Conservation (phyloP, 1,284 basidiomycete genomes). For the Takashimella koratensis region DNA sequence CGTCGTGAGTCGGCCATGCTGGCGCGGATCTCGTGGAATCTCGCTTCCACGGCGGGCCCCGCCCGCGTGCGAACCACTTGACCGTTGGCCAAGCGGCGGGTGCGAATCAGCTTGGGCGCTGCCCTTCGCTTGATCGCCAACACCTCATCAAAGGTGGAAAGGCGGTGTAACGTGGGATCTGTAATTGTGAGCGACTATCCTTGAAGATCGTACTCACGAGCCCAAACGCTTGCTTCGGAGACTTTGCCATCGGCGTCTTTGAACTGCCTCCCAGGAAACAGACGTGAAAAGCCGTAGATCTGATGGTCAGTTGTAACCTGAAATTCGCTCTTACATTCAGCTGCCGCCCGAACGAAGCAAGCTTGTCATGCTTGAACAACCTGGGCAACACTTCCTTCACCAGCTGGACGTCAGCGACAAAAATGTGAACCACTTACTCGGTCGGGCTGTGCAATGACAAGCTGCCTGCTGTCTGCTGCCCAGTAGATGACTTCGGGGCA, state of each 20-base stretch:
- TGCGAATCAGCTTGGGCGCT: constrained; percentile 41
- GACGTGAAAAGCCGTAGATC: constrained; percentile 43
- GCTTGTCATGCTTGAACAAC: constrained; percentile 44
- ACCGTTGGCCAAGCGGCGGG: constrained; percentile 37
- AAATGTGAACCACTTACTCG: constrained; percentile 19
- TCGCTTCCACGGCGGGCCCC: constrained; percentile 33
- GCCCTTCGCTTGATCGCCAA: constrained; percentile 37
- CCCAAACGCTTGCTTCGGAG: constrained; percentile 43
- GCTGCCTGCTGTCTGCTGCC: constrained; percentile 36
- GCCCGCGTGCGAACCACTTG: constrained; percentile 32
- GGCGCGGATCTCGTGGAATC: constrained; percentile 27
- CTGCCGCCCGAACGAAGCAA: constrained; percentile 41
- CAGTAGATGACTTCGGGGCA: constrained; percentile 43
- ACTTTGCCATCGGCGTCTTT: constrained; percentile 40
- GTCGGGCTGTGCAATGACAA: constrained; percentile 42
- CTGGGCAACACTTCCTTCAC: constrained; percentile 36
- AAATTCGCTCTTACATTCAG: constrained; percentile 29
- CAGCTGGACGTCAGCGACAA: constrained; percentile 19
- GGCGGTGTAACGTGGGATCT: constrained; percentile 39
- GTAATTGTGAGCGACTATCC: neutral
- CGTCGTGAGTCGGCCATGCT: constrained; percentile 15
- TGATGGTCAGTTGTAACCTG: constrained; percentile 8
- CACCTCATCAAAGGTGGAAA: constrained; percentile 30
- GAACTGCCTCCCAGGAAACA: constrained; percentile 42
- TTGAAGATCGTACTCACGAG: constrained; percentile 23